Percentiles rank a stretch among this genome's conserved stretches.
phyloP scores from a whole-genome alignment of 1,139 yeast species.

The Kodamaea ohmeri region DNA sequence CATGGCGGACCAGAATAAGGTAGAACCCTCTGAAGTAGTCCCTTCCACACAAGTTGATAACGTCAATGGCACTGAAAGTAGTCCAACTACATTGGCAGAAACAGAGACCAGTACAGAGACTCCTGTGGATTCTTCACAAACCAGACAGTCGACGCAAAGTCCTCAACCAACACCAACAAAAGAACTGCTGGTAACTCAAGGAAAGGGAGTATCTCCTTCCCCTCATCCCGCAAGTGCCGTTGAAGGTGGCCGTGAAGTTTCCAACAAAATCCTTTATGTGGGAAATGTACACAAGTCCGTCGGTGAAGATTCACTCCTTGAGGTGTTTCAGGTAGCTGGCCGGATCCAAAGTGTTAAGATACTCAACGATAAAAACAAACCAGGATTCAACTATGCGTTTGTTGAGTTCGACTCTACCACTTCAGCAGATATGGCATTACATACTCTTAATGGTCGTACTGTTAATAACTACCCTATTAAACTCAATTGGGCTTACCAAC shows the following conservation, averaged over 20 bases:
- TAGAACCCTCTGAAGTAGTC: too few relatives aligned
- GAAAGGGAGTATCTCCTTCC: neutral
- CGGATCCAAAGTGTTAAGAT: conserved; percentile 61
- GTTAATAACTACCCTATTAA: conserved; percentile 54
- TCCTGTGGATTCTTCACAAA: too few relatives aligned
- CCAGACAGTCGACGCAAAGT: neutral
- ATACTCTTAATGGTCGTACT: conserved; percentile 54
- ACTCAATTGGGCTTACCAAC: conserved; percentile 83
- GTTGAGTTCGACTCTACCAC: conserved; percentile 64
- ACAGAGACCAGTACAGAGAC: too few relatives aligned
- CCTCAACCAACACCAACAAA: neutral
- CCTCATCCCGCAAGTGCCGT: conserved; percentile 62
- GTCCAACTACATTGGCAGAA: too few relatives aligned
- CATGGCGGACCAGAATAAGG: too few relatives aligned
- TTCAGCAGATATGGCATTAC: conserved; percentile 62
- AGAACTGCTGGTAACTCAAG: neutral
- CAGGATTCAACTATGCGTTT: conserved; percentile 79
- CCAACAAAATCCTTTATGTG: conserved; percentile 70
- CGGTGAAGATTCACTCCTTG: conserved; percentile 59
- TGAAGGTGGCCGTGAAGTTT: conserved; percentile 79
- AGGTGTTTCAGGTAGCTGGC: conserved; percentile 62
- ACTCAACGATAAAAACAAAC: conserved; percentile 70
- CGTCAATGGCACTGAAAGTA: too few relatives aligned
- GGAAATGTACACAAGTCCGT: conserved; percentile 70
- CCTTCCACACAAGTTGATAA: too few relatives aligned